These are phyloP conservation scores for Aspergillus sp. DNA, from an alignment of 2,329 filamentous ascomycete genomes.

Conservation along the genomic window DNA sequence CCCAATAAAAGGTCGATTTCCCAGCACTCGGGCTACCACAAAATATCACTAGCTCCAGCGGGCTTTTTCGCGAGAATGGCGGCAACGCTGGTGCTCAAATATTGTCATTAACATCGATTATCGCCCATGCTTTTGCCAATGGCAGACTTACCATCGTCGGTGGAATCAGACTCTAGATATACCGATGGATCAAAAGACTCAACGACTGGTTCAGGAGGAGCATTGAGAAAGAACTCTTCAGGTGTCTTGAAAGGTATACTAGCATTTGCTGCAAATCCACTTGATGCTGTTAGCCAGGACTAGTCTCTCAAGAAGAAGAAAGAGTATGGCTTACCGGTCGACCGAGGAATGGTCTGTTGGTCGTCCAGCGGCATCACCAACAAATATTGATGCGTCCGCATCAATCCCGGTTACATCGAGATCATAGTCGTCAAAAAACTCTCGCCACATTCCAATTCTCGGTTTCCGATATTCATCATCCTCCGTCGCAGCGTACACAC, in stretches of 20 bases:
- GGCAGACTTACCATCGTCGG: constrained; percentile 32
- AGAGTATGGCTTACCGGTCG: constrained; percentile 50
- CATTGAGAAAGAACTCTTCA: constrained; percentile 83
- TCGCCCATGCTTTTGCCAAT: background rate
- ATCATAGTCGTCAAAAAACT: constrained; percentile 62
- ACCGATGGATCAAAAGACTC: constrained; percentile 69
- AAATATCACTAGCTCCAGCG: constrained; percentile 76
- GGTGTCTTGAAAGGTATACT: constrained; percentile 80
- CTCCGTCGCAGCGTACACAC: constrained; percentile 81
- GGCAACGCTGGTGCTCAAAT: constrained; percentile 18
- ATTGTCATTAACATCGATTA: constrained; percentile 1
- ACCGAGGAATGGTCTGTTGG: constrained; percentile 60
- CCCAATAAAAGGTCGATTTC: constrained; percentile 89
- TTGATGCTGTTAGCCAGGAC: constrained; percentile 25
- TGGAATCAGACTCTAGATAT: constrained; percentile 45
- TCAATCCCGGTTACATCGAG: constrained; percentile 63
- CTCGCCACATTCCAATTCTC: constrained; percentile 81
- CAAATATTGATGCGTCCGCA: constrained; percentile 71
- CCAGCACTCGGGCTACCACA: constrained; percentile 87
- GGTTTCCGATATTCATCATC: constrained; percentile 86
- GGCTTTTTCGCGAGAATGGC: constrained; percentile 59
- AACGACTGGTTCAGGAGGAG: constrained; percentile 63
- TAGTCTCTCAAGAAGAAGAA: background rate
- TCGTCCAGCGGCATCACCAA: constrained; percentile 75
- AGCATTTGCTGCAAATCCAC: constrained; percentile 82